Percentiles rank a stretch among this genome's conserved stretches.
phyloP scores from a whole-genome alignment of 805 yeast genomes.

The Candida maris region DNA sequence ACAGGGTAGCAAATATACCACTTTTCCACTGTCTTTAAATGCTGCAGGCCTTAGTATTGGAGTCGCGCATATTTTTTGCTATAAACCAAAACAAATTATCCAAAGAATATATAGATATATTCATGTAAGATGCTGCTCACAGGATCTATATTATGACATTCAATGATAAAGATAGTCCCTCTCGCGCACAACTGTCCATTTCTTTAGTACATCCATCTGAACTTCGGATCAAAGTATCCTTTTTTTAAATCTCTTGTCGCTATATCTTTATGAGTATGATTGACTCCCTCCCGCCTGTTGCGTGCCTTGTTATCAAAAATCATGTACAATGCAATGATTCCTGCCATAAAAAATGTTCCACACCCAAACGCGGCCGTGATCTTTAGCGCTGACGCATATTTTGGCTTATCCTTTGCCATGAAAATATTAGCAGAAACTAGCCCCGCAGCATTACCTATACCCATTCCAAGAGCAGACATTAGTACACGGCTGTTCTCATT shows the following conservation, averaged over 20 bases:
- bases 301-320: constrained; percentile 40
- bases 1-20: too few relatives aligned
- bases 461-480: constrained; percentile 47
- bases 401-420: constrained; percentile 49
- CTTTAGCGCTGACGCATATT: constrained; percentile 47
- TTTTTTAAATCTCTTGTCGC: constrained; percentile 41
- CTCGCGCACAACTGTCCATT: too few relatives aligned
- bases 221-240: constrained; percentile 43
- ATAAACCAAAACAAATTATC: too few relatives aligned
- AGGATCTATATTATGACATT: too few relatives aligned
- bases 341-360: constrained; percentile 36
- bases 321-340: constrained; percentile 32
- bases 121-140: too few relatives aligned
- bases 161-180: too few relatives aligned
- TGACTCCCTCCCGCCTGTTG: constrained; percentile 37
- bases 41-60: too few relatives aligned
- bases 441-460: constrained; percentile 56
- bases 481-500: constrained; percentile 44
- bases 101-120: too few relatives aligned
- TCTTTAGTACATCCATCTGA: constrained; percentile 46
- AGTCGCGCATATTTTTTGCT: too few relatives aligned
- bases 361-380: constrained; percentile 46
- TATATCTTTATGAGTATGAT: constrained; percentile 36
- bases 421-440: constrained; percentile 51
- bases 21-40: too few relatives aligned